Base-by-base conservation (phyloP, 305 asterid genomes). In the Fraxinus paxiana region DNA sequence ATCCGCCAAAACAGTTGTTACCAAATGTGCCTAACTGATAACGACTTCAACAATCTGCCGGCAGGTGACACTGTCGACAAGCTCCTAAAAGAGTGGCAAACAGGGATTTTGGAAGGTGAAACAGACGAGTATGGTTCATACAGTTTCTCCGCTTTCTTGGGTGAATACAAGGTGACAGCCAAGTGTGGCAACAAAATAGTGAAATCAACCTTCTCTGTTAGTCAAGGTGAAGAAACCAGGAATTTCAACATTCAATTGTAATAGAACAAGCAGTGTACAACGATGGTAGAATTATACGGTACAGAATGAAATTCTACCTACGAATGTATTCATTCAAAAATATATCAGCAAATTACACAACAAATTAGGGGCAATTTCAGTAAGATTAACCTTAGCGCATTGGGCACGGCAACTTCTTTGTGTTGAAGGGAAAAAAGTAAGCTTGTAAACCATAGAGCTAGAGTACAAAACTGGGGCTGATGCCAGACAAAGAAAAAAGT, bases 21-120 rank as follows among this genome's bases (percentile, higher is more conserved):
- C 79, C 87, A 86, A 74, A 88, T 88, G 91, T 88, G 91, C 82
- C 85, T 88, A 9, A 87, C 91, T 1, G 91, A 88, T 63, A 73
- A 79, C 3, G 75, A 83, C 17, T 81, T 88, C 37, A 54, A 77
- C 1, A 88, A 88, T 71, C 84, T 88, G n/a, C 91, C 91, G 2
- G 86, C 90, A 7, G 91, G 91, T 2, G 76, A 87, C 33, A 81
- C 71, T 6, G 90, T 88, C 26, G 91, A 88, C 82, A 82, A 79
- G 82, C 88, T 88, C 30, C 87, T 88, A 0, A 77, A 83, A 71
- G 91, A 88, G 73, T 88, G 91, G 91, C 70, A 78, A 33, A 88
- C 87, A 1, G 87, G 86, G 76, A 15, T 15, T 28, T 46, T 88
- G 34, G 78, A 85, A 17, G 90, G 90, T 30, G 75, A 51, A 78